phyloP scores from a whole-genome alignment of 2,329 filamentous ascomycete species.

The Ophiostoma quercus region DNA sequence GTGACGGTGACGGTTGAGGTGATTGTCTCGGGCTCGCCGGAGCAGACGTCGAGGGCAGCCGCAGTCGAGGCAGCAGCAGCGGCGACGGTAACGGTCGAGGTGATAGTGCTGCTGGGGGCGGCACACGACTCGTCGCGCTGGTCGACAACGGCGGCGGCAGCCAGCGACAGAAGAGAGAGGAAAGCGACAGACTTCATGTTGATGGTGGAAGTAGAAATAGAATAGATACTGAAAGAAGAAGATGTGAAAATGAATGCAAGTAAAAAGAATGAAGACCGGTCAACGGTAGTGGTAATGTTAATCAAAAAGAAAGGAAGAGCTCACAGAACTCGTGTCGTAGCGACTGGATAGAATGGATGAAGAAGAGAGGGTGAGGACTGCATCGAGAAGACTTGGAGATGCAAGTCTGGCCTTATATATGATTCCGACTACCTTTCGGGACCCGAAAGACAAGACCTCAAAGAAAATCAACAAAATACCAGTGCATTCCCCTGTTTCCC shows the following conservation, averaged over 20 bases:
- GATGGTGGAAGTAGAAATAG: not conserved
- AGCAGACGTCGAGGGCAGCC: not conserved
- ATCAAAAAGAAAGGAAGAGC: constrained; percentile 14
- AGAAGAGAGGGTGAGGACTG: not conserved
- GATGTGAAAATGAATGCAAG: not conserved
- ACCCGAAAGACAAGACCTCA: not conserved
- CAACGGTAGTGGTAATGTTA: constrained; percentile 7
- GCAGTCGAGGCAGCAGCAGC: not conserved
- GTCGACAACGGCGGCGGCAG: not conserved
- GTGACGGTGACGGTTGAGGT: constrained; percentile 1
- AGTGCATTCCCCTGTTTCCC: not conserved
- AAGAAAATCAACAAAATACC: not conserved
- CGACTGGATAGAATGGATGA: constrained; percentile 2
- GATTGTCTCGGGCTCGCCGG: not conserved
- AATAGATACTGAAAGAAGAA: not conserved
- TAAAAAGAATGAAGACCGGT: constrained; percentile 1
- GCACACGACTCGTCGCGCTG: constrained; percentile 7
- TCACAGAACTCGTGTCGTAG: constrained; percentile 16
- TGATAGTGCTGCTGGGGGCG: constrained; percentile 8
- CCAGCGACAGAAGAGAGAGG: constrained; percentile 15
- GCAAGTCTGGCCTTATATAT: not conserved
- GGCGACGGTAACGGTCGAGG: constrained; percentile 9
- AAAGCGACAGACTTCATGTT: constrained; percentile 11
- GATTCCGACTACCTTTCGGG: not conserved
- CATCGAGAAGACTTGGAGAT: not conserved